Base-by-base conservation (phyloP, 2,329 filamentous ascomycete genomes). In the Verruconis gallopava region DNA sequence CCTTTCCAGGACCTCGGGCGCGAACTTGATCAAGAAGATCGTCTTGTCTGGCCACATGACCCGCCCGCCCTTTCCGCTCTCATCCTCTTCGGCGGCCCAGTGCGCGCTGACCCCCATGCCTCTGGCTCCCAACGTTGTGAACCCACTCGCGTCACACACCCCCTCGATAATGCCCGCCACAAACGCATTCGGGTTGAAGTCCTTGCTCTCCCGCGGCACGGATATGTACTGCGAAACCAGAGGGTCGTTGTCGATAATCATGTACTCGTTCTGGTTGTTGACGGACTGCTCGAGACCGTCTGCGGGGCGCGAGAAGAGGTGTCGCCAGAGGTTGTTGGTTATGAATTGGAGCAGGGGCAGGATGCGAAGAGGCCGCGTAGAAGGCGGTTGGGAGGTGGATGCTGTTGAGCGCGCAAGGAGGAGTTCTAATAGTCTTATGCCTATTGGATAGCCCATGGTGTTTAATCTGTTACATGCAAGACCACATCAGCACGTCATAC, bases 191-290 rank as follows among this genome's bases (percentile, higher is more conserved):
- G 89, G 95, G 61, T 95, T 96, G 55, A 98, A 71, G 72, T 91
- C 84, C 63, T 75, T 86, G 84, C 98, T 93, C 64, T 98, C 91
- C 55, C 81, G 81, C 13, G 91, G 91, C 41, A 96, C 81, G 53
- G 79, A 85, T 56, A 98, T 82, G 65, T 91, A 96, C 48, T 81
- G 80, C 63, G 95, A 96, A 30, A 96, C 89, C 39, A 96, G 71
- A 17, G 91, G 91, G 59, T 96, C 91, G 64, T 98, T 96, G 65
- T 98, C 91, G 53, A 88, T 85, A 53, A 98, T 91, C 89, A 98
- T 96, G 69, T 96, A 98, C 67, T 96, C 89, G 52, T 91, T 85
- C 5, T 85, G 80, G 40, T 86, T 89, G 41, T 79, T 75, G 5
- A 83, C 79, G 45, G 79, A 85, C 64, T 91, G 88, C 66, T 98